A percentile compares a stretch with the other conserved stretches of the same genome.
phyloP scores from a whole-genome alignment of 2,329 filamentous ascomycete species.

The Nemania serpens region DNA sequence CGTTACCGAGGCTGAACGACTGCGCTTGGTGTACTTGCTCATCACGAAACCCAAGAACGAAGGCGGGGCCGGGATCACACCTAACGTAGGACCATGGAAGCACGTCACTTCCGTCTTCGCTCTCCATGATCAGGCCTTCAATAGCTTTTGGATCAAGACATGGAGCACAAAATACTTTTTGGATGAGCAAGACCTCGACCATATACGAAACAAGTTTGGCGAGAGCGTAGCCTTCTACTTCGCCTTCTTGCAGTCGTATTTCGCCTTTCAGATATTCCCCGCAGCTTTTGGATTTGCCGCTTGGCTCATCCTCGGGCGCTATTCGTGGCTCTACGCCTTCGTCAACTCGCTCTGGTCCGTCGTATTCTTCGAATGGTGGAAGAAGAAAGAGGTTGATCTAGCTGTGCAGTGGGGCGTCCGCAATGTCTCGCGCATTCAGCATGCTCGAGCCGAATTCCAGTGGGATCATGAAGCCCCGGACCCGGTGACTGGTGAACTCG shows the following conservation, averaged over 20 bases:
- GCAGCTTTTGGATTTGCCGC: slow-evolving; percentile 75
- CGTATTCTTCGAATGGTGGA: slow-evolving; percentile 94
- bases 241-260: slow-evolving; percentile 90
- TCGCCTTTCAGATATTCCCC: slow-evolving; percentile 81
- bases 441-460: slow-evolving; percentile 75
- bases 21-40: slow-evolving; percentile 85
- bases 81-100: slow-evolving; percentile 71
- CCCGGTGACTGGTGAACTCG: slow-evolving; percentile 77
- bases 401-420: slow-evolving; percentile 87
- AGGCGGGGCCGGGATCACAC: slow-evolving; percentile 78
- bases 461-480: slow-evolving; percentile 80
- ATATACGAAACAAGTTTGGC: slow-evolving; percentile 77
- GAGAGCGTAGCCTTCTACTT: slow-evolving; percentile 94
- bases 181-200: slow-evolving; percentile 68
- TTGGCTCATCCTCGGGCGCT: slow-evolving; percentile 84
- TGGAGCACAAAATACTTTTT: slow-evolving; percentile 75
- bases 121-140: slow-evolving; percentile 76
- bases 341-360: slow-evolving; percentile 85
- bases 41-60: slow-evolving; percentile 74
- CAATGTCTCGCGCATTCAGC: slow-evolving; percentile 80
- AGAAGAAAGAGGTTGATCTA: slow-evolving; percentile 86
- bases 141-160: slow-evolving; percentile 74
- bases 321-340: slow-evolving; percentile 79
- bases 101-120: slow-evolving; percentile 76
- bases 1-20: slow-evolving; percentile 83